Base-by-base conservation (phyloP, 352 stramenopile species). In the Phytophthora megakarya region DNA sequence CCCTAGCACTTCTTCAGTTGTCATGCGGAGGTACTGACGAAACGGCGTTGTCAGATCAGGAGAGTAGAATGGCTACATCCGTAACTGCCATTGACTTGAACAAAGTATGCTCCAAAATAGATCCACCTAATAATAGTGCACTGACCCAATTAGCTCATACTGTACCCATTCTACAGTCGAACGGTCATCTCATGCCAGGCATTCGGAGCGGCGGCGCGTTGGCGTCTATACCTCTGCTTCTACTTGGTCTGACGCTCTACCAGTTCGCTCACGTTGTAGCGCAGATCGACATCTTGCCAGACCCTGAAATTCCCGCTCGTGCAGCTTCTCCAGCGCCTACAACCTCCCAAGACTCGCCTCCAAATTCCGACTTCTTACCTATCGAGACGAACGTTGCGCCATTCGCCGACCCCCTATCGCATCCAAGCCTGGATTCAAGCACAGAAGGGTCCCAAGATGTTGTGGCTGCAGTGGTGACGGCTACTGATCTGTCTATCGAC, bases 401-500 rank as follows among this genome's bases (percentile, higher is more conserved):
- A 58, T 65, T 43, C 12, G 21, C 30, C 1, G 50, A 1, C 1
- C 19, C 45, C 16, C 18, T 57, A 39, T 19, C 19, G 38, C 10
- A 46, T 60, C 53, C 48, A 18, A 75, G 62, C 39, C 18, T 66
- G 5, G 56, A 63, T 50, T 54, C 56, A 16, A 75, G 67, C 30
- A 33, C 9, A 10, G 8, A 25, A 35, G 67, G 67, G 5, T 75
- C 67, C 7, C 42, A 50, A 32, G 47, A 49, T 13, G 19, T n/a
- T 38, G 38, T 64, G 9, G 37, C 40, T 6, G 56, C 59, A 16
- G 61, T 73, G 32, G 61, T 55, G 22, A 63, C 56, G 30, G 69
- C 73, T 61, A 52, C 74, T 7, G 80, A 92, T 43, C 55, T 89
- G 3, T 90, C 84, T 5, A 93, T 93, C 37, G 75, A 90, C 54